Percentiles rank a stretch among this genome's conserved stretches.
Conservation (phyloP, 2,329 filamentous ascomycete genomes). For the Hypoxylon sp. region DNA sequence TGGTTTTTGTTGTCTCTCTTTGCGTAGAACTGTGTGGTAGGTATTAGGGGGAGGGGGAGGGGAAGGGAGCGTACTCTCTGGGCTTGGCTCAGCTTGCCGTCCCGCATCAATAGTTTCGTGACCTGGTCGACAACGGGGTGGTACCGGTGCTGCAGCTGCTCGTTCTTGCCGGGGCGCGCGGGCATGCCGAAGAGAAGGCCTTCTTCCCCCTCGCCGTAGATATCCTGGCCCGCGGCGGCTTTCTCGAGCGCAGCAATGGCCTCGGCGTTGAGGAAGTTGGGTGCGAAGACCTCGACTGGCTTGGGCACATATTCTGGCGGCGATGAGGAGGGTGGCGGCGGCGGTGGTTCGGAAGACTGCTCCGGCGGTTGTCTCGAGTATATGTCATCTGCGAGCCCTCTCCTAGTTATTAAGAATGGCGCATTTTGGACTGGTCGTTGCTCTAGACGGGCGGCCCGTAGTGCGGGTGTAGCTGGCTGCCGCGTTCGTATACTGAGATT, state of each 20-base stretch:
- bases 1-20: too few species aligned
- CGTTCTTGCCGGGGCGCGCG: conserved; percentile 64
- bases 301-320: conserved; percentile 30
- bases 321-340: conserved; percentile 19
- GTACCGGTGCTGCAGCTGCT: conserved; percentile 84
- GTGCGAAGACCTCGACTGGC: conserved; percentile 48
- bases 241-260: conserved; percentile 51
- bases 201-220: conserved; percentile 55
- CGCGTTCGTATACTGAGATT: conserved; percentile 53
- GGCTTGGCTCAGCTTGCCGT: conserved; percentile 92
- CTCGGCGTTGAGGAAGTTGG: conserved; percentile 52
- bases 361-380: conserved; percentile 35
- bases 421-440: conserved; percentile 20
- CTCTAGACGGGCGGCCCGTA: conserved; percentile 23
- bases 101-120: conserved; percentile 89
- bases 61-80: conserved; percentile 76
- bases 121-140: conserved; percentile 88
- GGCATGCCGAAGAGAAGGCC: conserved; percentile 88
- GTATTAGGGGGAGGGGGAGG: background rate
- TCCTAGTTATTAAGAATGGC: conserved; percentile 41
- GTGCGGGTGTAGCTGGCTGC: conserved; percentile 27
- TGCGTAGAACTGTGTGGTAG: too few species aligned
- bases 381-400: conserved; percentile 47
- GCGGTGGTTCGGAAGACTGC: conserved; percentile 23
- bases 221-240: conserved; percentile 49